These are phyloP conservation scores for Blastobotrys peoriensis DNA, from an alignment of 805 yeast species.

Conservation along the genomic window DNA sequence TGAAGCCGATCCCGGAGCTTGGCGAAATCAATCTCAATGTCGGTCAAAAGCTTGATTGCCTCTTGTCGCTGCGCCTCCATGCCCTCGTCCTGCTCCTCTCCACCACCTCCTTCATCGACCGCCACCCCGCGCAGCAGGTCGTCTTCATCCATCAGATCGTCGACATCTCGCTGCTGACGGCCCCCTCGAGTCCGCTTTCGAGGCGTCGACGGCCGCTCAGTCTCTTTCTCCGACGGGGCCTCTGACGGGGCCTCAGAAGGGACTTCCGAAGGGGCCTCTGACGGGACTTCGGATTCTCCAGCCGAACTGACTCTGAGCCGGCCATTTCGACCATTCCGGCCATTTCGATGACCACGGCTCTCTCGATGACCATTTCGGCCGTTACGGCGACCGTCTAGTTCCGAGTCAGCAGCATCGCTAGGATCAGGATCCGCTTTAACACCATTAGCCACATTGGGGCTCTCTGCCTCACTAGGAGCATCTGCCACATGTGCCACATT, in stretches of 20 bases:
- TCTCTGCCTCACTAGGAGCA: no score
- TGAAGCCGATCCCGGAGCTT: slow-evolving; percentile 74
- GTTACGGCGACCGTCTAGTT: no score
- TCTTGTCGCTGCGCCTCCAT: slow-evolving; percentile 38
- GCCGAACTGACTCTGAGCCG: background rate
- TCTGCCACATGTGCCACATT: no score
- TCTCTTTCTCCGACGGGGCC: background rate
- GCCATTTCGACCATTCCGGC: background rate
- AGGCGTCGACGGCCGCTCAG: background rate
- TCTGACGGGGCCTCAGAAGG: background rate
- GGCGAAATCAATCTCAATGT: slow-evolving; percentile 84
- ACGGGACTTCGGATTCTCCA: background rate
- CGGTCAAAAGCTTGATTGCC: slow-evolving; percentile 68
- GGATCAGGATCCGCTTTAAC: no score
- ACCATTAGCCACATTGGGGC: no score
- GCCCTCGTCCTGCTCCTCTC: slow-evolving; percentile 16
- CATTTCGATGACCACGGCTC: background rate
- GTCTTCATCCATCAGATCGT: slow-evolving; percentile 21
- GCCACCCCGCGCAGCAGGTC: slow-evolving; percentile 21
- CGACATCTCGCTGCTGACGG: slow-evolving; percentile 21
- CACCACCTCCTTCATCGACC: slow-evolving; percentile 19
- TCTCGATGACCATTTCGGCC: no score
- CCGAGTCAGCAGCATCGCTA: no score
- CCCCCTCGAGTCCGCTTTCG: slow-evolving; percentile 4
- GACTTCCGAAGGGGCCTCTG: background rate